Conservation (phyloP, 2,329 filamentous ascomycete genomes). For the Botrytis elliptica region DNA sequence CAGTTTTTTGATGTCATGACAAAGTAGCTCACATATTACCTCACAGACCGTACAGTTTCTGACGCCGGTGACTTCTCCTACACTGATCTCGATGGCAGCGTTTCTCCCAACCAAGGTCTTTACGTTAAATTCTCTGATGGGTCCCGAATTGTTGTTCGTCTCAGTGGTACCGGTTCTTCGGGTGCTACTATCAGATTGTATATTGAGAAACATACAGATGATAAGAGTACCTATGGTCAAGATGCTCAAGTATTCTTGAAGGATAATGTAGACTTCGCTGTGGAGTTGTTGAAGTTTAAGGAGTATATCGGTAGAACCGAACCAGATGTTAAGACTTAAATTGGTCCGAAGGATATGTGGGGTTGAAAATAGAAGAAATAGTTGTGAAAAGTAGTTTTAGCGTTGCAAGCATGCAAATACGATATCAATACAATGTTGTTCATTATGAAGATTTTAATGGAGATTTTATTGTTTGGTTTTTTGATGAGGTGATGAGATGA, state of each 20-base stretch:
- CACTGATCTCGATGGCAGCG: conserved; percentile 96
- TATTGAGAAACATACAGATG: conserved; percentile 90
- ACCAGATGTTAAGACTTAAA: conserved; percentile 92
- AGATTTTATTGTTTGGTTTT: background rate
- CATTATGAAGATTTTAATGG: background rate
- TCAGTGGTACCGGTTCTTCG: conserved; percentile 92
- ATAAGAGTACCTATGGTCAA: conserved; percentile 71
- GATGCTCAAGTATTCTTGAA: conserved; percentile 94
- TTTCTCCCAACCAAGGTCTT: conserved; percentile 93
- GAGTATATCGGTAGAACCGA: conserved; percentile 89
- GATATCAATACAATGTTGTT: conserved; percentile 1
- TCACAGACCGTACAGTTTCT: conserved; percentile 70
- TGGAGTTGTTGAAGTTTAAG: conserved; percentile 85
- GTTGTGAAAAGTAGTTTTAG: conserved; percentile 14
- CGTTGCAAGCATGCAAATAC: conserved; percentile 1
- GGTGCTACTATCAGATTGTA: conserved; percentile 96
- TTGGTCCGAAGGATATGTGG: background rate
- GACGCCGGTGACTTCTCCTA: conserved; percentile 97
- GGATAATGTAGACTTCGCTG: conserved; percentile 83
- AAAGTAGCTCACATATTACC: background rate
- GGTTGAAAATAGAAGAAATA: background rate
- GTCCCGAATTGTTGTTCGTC: conserved; percentile 88
- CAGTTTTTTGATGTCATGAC: conserved; percentile 14
- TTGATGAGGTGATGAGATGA: no score
- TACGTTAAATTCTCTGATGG: conserved; percentile 93